A percentile compares a stretch with the other conserved stretches of the same genome.
Conservation (phyloP, 2,329 filamentous ascomycete genomes). For the Aspergillus pseudoterreus region DNA sequence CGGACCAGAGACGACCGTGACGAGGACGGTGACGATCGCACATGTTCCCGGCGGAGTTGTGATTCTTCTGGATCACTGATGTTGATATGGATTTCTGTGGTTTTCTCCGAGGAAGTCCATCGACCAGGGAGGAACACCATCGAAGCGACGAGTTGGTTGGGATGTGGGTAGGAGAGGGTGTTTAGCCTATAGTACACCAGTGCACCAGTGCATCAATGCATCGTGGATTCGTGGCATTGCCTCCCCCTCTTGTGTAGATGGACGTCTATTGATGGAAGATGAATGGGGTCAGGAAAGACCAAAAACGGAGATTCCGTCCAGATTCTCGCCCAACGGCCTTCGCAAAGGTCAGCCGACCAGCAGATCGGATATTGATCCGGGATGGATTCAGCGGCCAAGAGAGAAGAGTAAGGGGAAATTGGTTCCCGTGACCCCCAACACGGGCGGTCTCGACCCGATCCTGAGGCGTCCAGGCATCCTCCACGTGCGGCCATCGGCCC, state of each 20-base stretch:
- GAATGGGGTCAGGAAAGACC: constrained; percentile 5
- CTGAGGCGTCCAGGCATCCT: constrained; percentile 7
- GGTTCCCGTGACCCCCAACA: constrained; percentile 10
- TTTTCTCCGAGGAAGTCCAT: neutral
- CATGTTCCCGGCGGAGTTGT: too few species aligned
- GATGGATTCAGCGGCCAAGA: constrained; percentile 1
- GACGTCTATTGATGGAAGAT: too few species aligned
- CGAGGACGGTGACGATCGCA: too few species aligned
- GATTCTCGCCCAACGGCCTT: neutral
- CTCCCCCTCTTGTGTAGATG: too few species aligned
- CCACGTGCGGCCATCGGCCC: constrained; percentile 16
- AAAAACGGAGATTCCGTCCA: constrained; percentile 11
- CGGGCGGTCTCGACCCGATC: neutral
- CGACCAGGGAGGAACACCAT: neutral
- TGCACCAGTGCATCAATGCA: too few species aligned
- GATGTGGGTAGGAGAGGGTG: neutral
- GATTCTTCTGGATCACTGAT: too few species aligned
- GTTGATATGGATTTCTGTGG: neutral
- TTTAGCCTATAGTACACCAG: too few species aligned
- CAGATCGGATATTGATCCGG: constrained; percentile 1
- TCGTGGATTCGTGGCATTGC: too few species aligned
- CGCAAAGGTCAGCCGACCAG: constrained; percentile 13
- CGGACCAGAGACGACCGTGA: too few species aligned
- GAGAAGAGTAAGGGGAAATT: neutral
- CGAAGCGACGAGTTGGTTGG: neutral